Percentiles rank a stretch among this genome's conserved stretches.
Conservation (phyloP, 2,329 filamentous ascomycete genomes). For the Akanthomyces muscarius region DNA sequence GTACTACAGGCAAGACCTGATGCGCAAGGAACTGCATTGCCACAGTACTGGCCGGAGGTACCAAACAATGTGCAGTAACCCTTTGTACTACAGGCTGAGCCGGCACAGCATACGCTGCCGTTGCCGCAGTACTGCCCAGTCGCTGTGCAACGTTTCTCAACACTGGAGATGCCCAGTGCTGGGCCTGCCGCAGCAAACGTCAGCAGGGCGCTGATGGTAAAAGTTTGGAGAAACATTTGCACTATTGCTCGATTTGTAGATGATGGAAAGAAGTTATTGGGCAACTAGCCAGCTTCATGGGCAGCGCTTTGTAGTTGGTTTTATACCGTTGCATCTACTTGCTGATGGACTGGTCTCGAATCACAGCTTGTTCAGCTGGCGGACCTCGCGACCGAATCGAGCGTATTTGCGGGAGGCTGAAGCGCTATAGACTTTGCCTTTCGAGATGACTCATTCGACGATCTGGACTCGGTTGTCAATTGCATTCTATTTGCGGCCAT, state of each 20-base stretch:
- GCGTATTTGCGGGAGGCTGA: conserved; percentile 1
- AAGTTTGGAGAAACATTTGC: neutral
- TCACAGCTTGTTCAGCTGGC: conserved; percentile 1
- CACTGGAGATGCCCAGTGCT: neutral
- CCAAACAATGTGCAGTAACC: neutral
- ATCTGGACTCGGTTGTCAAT: too few relatives aligned
- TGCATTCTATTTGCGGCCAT: too few relatives aligned
- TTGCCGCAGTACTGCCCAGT: neutral
- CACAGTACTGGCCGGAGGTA: neutral
- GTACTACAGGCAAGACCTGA: neutral
- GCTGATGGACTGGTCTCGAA: neutral
- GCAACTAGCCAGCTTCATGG: neutral
- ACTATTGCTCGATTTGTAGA: too few relatives aligned
- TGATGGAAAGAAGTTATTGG: neutral
- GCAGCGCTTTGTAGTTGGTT: neutral
- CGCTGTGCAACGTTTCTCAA: conserved; percentile 3
- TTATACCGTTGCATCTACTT: neutral
- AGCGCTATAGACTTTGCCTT: neutral
- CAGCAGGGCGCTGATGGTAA: neutral
- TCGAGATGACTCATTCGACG: neutral
- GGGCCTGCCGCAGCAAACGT: neutral
- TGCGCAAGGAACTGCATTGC: neutral
- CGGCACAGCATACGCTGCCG: neutral
- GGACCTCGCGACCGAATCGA: neutral
- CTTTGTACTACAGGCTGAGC: neutral